phyloP scores from a whole-genome alignment of 176 grass and related monocot genomes.

The Zea mays region Zm-B73-REFERENCE-NAM-5.0 NC_050101.1:153485501-153486000 shows the following conservation, averaged over 20 bases:
- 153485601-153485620: neutral
- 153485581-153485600: neutral
- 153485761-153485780: neutral
- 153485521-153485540: neutral
- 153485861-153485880: slow-evolving; percentile 86
- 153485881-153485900: slow-evolving; percentile 60
- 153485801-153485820: neutral
- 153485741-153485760: neutral
- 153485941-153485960: slow-evolving; percentile 68
- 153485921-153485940: slow-evolving; percentile 75
- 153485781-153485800: neutral
- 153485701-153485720: neutral
- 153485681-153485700: neutral
- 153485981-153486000: slow-evolving; percentile 66
- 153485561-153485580: neutral
- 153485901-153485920: slow-evolving; percentile 58
- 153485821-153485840: neutral
- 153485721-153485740: neutral
- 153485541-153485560: neutral
- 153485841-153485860: slow-evolving; percentile 69
- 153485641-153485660: neutral
- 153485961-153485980: slow-evolving; percentile 62
- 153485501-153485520: neutral
- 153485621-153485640: neutral
- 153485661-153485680: neutral